Percentiles rank a stretch among this genome's conserved stretches.
These are phyloP conservation scores for Papiliotrema laurentii DNA, from an alignment of 1,284 basidiomycete species.

Conservation along the genomic window DNA sequence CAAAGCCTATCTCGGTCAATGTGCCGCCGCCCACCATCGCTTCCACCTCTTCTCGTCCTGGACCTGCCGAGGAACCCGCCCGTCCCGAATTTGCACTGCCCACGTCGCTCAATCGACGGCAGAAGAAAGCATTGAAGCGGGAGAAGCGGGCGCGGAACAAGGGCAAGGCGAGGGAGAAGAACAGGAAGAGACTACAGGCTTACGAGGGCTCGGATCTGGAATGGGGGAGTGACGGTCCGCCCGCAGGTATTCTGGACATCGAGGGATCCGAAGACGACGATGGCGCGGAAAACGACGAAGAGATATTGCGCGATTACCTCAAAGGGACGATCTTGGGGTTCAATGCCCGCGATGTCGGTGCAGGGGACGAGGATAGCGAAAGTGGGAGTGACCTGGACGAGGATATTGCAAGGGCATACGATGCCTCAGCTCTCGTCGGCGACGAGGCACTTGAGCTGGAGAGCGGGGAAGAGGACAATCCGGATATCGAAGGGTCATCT, in stretches of 20 bases:
- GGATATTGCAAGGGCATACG: slow-evolving; percentile 6
- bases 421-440: slow-evolving; percentile 5
- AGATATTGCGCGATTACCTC: slow-evolving; percentile 35
- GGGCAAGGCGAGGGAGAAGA: slow-evolving; percentile 27
- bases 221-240: slow-evolving; percentile 47
- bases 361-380: slow-evolving; percentile 15
- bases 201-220: slow-evolving; percentile 46
- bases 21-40: neutral
- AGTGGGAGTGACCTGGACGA: slow-evolving; percentile 5
- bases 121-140: slow-evolving; percentile 6
- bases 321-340: slow-evolving; percentile 23
- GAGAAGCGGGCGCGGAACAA: slow-evolving; percentile 4
- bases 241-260: slow-evolving; percentile 10
- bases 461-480: slow-evolving; percentile 17
- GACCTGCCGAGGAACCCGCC: neutral
- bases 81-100: neutral
- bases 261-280: slow-evolving; percentile 9
- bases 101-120: neutral
- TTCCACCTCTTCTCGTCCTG: neutral
- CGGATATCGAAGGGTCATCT: slow-evolving; percentile 8
- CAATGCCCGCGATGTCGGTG: slow-evolving; percentile 10
- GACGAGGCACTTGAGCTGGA: slow-evolving; percentile 15
- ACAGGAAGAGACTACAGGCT: slow-evolving; percentile 22
- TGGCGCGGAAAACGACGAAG: slow-evolving; percentile 26
- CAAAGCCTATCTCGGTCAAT: slow-evolving; percentile 27